Conservation (phyloP, 768 basidiomycete genomes). For the Macrolepiota fuliginosa region DNA sequence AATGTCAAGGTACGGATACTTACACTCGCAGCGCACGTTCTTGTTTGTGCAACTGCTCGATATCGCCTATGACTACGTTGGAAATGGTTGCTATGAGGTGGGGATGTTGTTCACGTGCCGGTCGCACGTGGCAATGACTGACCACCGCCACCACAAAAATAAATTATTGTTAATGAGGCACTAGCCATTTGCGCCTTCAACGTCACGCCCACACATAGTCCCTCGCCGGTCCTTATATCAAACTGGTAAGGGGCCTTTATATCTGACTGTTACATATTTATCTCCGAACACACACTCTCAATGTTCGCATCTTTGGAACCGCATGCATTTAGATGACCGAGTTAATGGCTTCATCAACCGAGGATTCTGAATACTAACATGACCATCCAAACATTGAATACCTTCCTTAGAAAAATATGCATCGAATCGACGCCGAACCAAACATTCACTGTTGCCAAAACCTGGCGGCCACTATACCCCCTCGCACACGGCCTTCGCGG, state of each 20-base stretch:
- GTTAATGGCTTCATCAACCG: background rate
- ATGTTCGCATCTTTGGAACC: conserved; percentile 1
- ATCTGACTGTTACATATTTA: background rate
- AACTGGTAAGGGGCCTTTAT: background rate
- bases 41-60: too few species aligned
- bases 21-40: too few species aligned
- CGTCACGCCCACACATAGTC: background rate
- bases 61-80: too few species aligned
- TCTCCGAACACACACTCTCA: background rate
- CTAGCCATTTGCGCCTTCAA: background rate
- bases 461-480: background rate
- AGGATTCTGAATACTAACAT: conserved; percentile 1
- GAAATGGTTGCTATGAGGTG: too few species aligned
- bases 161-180: background rate
- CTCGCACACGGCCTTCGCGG: background rate
- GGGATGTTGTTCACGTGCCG: background rate
- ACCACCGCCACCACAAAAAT: background rate
- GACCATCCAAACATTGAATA: background rate
- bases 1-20: too few species aligned
- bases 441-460: background rate
- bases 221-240: background rate
- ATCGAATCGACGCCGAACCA: background rate
- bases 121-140: background rate
- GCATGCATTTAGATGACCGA: background rate
- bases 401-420: background rate